Evolutionary conservation across 345 rosid species (phyloP), one percentile per base, ranked within the genome.

Genomic region (Sisymbrium irio): DNA sequence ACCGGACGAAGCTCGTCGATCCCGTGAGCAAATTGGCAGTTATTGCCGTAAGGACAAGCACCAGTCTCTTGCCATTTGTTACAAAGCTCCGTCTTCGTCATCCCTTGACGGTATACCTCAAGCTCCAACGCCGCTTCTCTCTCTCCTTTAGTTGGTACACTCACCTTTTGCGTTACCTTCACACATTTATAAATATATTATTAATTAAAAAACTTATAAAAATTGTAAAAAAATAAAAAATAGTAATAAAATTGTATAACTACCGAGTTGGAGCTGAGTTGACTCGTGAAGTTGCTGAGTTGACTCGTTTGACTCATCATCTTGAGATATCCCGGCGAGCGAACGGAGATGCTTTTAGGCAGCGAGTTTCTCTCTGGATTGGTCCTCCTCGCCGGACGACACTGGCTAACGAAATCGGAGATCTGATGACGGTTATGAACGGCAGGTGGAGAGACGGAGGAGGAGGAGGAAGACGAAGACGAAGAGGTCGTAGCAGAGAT

Each of bases 41-140:
- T 80, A 22, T 84, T 83, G 4, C 85, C 87, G 60, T 92, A 90
- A 8, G 91, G 90, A 59, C 98, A 92, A n/a, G 81, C 54, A n/a
- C 97, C 94, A 0, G 88, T 92, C 84, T 90, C 89, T 78, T 95
- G 91, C 99, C 99, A 95, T 64, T 92, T 95, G 87, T 95, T 89
- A 85, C 98, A 92, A 0, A 95, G 84, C 83, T 95, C 98, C 35
- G 98, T 95, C 86, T 90, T 92, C 69, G 62, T 69, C 96, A 79
- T 86, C 62, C 99, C 99, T 81, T 92, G 96, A 71, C 83, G 87
- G 82, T 83, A 88, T 7, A 85, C 88, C 51, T 93, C 91, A 33
- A 86, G 66, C 67, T 88, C 96, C 39, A 81, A 45, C 5, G 86
- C 82, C 5, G 86, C 82, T 73, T 83, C 87, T 56, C 82, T 82